Evolutionary conservation across 768 basidiomycete species (phyloP), one percentile per base, ranked within the genome.

Genomic region (Coprinellus micaceus): DNA sequence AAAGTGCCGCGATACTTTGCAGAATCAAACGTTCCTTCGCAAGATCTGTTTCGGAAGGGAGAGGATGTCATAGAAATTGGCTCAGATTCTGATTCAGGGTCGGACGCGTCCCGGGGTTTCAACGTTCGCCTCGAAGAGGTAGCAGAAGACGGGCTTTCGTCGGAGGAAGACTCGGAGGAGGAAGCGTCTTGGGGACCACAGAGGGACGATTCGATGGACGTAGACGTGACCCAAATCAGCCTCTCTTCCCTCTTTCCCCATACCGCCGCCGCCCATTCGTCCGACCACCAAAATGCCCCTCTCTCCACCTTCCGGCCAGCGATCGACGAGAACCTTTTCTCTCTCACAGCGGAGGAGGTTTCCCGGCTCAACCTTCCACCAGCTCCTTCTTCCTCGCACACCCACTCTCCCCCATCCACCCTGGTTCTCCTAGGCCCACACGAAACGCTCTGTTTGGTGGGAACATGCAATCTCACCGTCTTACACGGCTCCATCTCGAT

Each of bases 381-480:
- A 77, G 13, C 24, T 7, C 21, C 47, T 24, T 56, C 66, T 15
- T 58, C 58, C 9, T 26, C 53, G n/a, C 4, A 4, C 21, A 13
- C 47, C 19, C 28, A 44, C 10, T 58, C 59, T 12, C 66, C 60
- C 3, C 47, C 61, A 1, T 70, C 72, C 1, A 69, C 75, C 1
- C 54, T 84, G 2, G 50, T 88, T 29, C 62, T 75, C 2, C 69
- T 91, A 10, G 63, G 67, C 4, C 65, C 71, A 7, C 71, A 69
- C 19, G 80, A 90, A 60, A 80, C 80, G 0, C 63, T 92, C 6
- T 77, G 86, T 29, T 66, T 95, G n/a, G 72, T 89, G 7, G 94
- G 94, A 4, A 73, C 77, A 0, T 90, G 83, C 67, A 66, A 63
- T 3, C 57, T 96, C 15, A 75, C 77, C 0, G 78, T 94, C 24